phyloP scores from a whole-genome alignment of 1,284 basidiomycete genomes.

The Retiboletus flavoniger region DNA sequence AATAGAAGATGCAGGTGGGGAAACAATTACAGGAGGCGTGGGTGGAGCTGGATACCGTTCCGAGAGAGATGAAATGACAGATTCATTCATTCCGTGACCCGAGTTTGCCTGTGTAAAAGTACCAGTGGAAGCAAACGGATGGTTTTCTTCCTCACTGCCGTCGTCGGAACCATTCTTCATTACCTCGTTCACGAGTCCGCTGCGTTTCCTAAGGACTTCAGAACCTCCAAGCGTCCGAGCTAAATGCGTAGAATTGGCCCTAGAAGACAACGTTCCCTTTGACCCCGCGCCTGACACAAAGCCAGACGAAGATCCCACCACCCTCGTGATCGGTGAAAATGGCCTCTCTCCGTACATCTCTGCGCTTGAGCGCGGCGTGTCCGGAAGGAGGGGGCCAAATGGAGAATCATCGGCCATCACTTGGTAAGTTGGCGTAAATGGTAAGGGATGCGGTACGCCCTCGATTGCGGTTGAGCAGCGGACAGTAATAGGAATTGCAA shows the following conservation, averaged over 20 bases:
- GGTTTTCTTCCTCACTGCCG: not conserved
- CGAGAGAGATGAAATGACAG: conserved; percentile 30
- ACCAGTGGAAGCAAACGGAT: conserved; percentile 1
- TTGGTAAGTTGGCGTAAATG: conserved; percentile 23
- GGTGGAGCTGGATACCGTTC: conserved; percentile 34
- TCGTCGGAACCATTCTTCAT: not conserved
- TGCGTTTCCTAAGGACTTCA: conserved; percentile 15
- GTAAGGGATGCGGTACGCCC: conserved; percentile 7
- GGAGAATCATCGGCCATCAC: conserved; percentile 27
- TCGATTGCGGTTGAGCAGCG: not conserved
- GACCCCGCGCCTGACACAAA: conserved; percentile 5
- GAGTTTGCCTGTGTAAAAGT: not conserved
- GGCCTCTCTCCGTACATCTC: conserved; percentile 30
- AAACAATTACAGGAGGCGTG: conserved; percentile 31
- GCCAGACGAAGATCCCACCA: conserved; percentile 21
- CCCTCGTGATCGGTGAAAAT: conserved; percentile 29
- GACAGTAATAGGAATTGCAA: conserved; percentile 12
- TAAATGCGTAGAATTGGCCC: conserved; percentile 18
- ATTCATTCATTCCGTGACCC: conserved; percentile 7
- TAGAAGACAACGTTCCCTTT: conserved; percentile 10
- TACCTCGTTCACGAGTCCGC: conserved; percentile 24
- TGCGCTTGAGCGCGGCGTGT: conserved; percentile 32
- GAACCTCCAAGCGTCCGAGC: conserved; percentile 14
- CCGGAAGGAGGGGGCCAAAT: conserved; percentile 32
- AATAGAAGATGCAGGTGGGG: conserved; percentile 26